phyloP scores from a whole-genome alignment of 2,329 filamentous ascomycete genomes.

The Lecanicillium sp. region DNA sequence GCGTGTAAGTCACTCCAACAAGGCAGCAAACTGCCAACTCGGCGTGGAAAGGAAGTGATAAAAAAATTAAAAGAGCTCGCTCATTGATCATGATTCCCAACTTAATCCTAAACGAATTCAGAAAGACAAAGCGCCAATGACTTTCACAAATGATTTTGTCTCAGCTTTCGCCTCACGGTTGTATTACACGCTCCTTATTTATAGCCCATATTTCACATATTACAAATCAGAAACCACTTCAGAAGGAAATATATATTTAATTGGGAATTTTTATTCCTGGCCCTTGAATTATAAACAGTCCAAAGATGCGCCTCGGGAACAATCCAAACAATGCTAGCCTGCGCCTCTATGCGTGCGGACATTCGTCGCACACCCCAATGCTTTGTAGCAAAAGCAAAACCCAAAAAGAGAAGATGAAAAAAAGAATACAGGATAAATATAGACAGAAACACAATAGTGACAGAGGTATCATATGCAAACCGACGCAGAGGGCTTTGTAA shows the following conservation, averaged over 20 bases:
- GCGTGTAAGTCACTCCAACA: slow-evolving; percentile 3
- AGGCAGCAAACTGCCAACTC: too few species aligned
- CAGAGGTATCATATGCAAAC: slow-evolving; percentile 11
- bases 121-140: too few species aligned
- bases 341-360: slow-evolving; percentile 18
- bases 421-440: slow-evolving; percentile 10
- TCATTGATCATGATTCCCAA: too few species aligned
- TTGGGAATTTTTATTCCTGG: slow-evolving; percentile 6
- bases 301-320: slow-evolving; percentile 11
- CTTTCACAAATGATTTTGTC: too few species aligned
- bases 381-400: slow-evolving; percentile 9
- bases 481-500: slow-evolving; percentile 7
- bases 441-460: slow-evolving; percentile 1
- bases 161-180: too few species aligned
- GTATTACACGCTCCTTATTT: too few species aligned
- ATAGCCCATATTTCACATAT: too few species aligned
- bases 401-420: slow-evolving; percentile 1
- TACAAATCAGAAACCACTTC: too few species aligned
- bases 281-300: slow-evolving; percentile 12
- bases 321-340: slow-evolving; percentile 16
- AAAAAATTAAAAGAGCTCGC: too few species aligned
- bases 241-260: not conserved
- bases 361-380: slow-evolving; percentile 14
- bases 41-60: too few species aligned
- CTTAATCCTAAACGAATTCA: too few species aligned